A percentile compares a stretch with the other conserved stretches of the same genome.
Evolutionary conservation across 2,329 filamentous ascomycete genomes (phyloP).

Genomic region (Monilinia polystroma): DNA sequence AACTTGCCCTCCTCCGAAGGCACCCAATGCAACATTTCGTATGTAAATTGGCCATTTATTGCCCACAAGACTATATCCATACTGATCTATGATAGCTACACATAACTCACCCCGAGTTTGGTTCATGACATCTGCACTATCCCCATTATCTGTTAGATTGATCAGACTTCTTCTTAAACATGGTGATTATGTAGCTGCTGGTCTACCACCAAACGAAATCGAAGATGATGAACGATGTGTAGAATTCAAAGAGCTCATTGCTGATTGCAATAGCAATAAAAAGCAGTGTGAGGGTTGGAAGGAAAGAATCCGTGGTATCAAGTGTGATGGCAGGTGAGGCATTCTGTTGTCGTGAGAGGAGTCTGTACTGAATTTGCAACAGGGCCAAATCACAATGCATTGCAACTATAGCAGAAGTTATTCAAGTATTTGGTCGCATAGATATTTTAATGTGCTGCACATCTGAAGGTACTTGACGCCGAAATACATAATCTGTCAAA

Average conservation of each 20-base stretch:
- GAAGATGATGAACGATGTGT: constrained; percentile 72
- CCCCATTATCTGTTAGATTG: constrained; percentile 79
- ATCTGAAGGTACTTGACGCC: constrained; percentile 64
- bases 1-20: constrained; percentile 27
- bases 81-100: constrained; percentile 45
- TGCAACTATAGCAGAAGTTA: constrained; percentile 83
- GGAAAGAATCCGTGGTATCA: constrained; percentile 67
- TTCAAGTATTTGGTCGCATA: constrained; percentile 78
- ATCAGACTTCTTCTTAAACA: constrained; percentile 81
- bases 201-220: constrained; percentile 74
- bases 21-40: constrained; percentile 38
- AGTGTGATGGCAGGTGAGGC: constrained; percentile 55
- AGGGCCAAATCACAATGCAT: constrained; percentile 42
- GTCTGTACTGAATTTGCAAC: neutral
- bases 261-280: constrained; percentile 61
- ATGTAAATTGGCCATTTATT: constrained; percentile 13
- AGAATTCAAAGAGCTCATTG: constrained; percentile 78
- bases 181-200: constrained; percentile 86
- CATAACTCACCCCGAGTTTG: constrained; percentile 81
- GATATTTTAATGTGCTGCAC: constrained; percentile 90
- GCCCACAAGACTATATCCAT: neutral
- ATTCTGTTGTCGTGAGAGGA: neutral
- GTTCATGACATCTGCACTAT: constrained; percentile 86
- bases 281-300: constrained; percentile 76
- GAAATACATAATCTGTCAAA: too few relatives aligned